A percentile compares a stretch with the other conserved stretches of the same genome.
Evolutionary conservation across 1,284 basidiomycete species (phyloP).

Genomic region (Trichosporon ovoides): DNA sequence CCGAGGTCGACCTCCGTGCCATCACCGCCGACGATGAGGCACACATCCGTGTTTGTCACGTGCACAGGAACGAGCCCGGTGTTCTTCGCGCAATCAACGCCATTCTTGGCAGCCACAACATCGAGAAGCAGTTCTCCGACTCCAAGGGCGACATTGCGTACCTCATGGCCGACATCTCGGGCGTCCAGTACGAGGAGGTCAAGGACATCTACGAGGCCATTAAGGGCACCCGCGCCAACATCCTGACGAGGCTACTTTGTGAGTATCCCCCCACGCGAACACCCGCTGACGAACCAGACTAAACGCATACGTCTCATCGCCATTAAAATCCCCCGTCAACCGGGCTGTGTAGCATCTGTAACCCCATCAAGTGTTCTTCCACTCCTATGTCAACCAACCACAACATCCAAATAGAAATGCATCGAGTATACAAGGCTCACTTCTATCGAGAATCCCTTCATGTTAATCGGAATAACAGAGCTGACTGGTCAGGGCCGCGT

Average conservation of each 20-base stretch:
- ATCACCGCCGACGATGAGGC: slow-evolving; percentile 75
- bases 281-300: neutral
- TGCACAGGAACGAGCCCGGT: slow-evolving; percentile 96
- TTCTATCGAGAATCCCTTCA: neutral
- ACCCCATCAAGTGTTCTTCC: slow-evolving; percentile 1
- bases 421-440: neutral
- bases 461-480: neutral
- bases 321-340: neutral
- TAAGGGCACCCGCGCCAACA: slow-evolving; percentile 73
- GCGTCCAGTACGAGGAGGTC: slow-evolving; percentile 78
- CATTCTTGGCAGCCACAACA: slow-evolving; percentile 84
- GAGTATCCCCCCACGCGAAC: neutral
- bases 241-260: slow-evolving; percentile 72
- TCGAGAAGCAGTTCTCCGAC: slow-evolving; percentile 98
- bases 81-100: slow-evolving; percentile 95
- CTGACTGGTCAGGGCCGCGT: no score
- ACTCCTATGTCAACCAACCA: neutral
- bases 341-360: slow-evolving; percentile 6
- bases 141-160: slow-evolving; percentile 81
- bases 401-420: slow-evolving; percentile 2
- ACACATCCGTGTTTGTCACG: slow-evolving; percentile 86
- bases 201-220: slow-evolving; percentile 78
- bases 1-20: slow-evolving; percentile 91
- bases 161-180: slow-evolving; percentile 90
- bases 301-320: neutral